phyloP scores from a whole-genome alignment of 306 rosid species.

The Quercus robur region DNA sequence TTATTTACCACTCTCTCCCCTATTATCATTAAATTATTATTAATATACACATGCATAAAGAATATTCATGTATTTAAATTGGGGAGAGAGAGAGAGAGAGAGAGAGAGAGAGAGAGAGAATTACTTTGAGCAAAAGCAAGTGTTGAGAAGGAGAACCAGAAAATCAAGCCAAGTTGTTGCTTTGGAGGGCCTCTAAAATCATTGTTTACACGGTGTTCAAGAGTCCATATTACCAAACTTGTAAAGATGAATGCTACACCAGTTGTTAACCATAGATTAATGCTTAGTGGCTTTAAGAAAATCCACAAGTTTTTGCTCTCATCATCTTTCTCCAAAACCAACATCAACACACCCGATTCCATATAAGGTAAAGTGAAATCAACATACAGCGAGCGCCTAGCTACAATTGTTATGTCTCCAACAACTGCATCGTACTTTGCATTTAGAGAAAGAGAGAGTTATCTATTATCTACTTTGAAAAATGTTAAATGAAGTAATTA shows the following conservation, averaged over 20 bases:
- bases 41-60: too few species aligned
- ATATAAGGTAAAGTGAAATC: conserved; percentile 43
- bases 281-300: conserved; percentile 41
- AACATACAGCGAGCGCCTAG: conserved; percentile 21
- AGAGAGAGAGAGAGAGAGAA: too few species aligned
- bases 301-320: conserved; percentile 30
- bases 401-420: conserved; percentile 43
- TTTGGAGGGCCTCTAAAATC: conserved; percentile 20
- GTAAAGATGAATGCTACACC: conserved; percentile 23
- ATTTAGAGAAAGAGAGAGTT: neutral
- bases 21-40: too few species aligned
- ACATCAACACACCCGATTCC: conserved; percentile 40
- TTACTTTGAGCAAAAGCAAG: too few species aligned
- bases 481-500: neutral
- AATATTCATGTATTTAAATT: too few species aligned
- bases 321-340: conserved; percentile 24
- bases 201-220: conserved; percentile 27
- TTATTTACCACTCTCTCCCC: too few species aligned
- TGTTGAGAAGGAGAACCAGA: neutral
- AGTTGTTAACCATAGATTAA: conserved; percentile 40
- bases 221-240: conserved; percentile 27
- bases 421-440: conserved; percentile 30
- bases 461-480: too few species aligned
- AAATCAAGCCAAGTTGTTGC: conserved; percentile 24
- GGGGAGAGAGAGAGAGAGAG: too few species aligned